Evolutionary conservation across 768 basidiomycete species (phyloP).

Genomic region (Boletus tylopilopsis): DNA sequence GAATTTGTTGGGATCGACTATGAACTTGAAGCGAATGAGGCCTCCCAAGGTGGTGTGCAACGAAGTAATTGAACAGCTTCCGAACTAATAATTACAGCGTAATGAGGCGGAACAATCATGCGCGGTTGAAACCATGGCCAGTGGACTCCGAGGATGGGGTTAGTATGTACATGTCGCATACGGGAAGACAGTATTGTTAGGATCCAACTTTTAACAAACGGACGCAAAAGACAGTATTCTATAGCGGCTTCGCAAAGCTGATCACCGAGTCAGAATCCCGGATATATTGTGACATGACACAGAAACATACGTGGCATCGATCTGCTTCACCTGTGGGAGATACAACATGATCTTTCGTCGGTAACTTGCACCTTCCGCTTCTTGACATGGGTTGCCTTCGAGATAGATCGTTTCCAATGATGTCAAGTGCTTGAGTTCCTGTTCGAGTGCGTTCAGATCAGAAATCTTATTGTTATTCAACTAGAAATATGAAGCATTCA

Average conservation of each 20-base stretch:
- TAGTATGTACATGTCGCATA: not conserved
- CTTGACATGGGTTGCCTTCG: slow-evolving; percentile 92
- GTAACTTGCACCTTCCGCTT: slow-evolving; percentile 70
- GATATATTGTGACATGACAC: too few species aligned
- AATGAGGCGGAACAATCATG: too few species aligned
- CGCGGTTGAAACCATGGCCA: too few species aligned
- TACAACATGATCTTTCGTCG: slow-evolving; percentile 86
- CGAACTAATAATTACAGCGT: too few species aligned
- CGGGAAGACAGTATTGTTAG: not conserved
- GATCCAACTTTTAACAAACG: slow-evolving; percentile 38
- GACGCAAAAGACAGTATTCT: slow-evolving; percentile 50
- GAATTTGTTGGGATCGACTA: too few species aligned
- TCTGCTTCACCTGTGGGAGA: slow-evolving; percentile 85
- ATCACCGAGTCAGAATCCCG: slow-evolving; percentile 1
- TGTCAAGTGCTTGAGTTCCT: slow-evolving; percentile 55
- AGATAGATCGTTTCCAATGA: slow-evolving; percentile 87
- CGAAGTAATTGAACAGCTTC: too few species aligned
- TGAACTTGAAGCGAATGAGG: too few species aligned
- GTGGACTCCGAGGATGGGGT: not conserved
- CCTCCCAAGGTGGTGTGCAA: too few species aligned
- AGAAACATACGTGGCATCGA: slow-evolving; percentile 89
- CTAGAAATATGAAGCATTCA: too few species aligned
- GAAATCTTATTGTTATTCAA: slow-evolving; percentile 83
- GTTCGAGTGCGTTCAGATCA: slow-evolving; percentile 62
- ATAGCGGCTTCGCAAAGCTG: slow-evolving; percentile 66